Conservation (phyloP, 345 rosid genomes). For the Brassica carinata region DNA sequence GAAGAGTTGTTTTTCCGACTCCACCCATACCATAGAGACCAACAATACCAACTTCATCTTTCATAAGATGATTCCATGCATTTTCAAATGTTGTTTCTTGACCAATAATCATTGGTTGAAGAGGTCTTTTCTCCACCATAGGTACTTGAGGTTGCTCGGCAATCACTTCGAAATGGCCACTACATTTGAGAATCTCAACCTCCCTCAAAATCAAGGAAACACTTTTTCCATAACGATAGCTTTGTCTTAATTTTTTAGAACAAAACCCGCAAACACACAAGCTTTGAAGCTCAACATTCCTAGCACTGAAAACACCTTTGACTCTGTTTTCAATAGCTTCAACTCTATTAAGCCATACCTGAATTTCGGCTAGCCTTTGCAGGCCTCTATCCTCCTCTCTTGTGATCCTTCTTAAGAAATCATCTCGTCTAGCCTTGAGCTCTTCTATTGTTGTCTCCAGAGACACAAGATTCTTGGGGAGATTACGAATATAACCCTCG, state of each 20-base stretch:
- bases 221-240: not conserved
- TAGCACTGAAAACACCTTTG: not conserved
- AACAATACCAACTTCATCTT: constrained; percentile 10
- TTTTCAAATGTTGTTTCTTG: not conserved
- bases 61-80: constrained; percentile 8
- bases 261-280: constrained; percentile 12
- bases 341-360: constrained; percentile 17
- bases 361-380: not conserved
- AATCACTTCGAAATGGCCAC: not conserved
- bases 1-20: not conserved
- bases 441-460: not conserved
- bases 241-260: not conserved
- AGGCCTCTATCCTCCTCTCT: constrained; percentile 9
- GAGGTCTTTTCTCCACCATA: not conserved
- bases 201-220: not conserved
- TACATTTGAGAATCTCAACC: not conserved
- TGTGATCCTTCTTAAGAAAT: not conserved
- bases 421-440: constrained; percentile 1
- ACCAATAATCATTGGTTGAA: constrained; percentile 10
- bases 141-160: not conserved
- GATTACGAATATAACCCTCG: not conserved
- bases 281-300: not conserved
- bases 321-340: not conserved
- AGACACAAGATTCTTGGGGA: not conserved
- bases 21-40: constrained; percentile 25